Conservation (phyloP, 75 land plant species). For the Selaginella tamariscina region DNA sequence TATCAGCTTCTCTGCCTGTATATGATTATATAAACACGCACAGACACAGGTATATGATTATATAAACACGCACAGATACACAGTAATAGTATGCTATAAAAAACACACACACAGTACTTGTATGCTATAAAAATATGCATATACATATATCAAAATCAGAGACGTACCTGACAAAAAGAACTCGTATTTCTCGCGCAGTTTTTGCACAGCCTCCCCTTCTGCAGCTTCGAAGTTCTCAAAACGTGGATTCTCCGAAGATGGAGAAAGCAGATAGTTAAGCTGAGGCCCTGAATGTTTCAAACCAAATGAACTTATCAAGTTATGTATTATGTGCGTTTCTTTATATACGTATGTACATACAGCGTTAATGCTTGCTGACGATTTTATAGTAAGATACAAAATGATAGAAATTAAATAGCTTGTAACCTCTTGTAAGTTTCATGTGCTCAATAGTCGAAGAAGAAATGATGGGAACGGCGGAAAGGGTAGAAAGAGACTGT, state of each 20-base stretch:
- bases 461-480: slow-evolving; percentile 60
- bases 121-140: too few relatives aligned
- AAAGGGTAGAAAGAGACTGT: slow-evolving; percentile 74
- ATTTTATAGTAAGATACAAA: too few relatives aligned
- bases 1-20: slow-evolving; percentile 78
- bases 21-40: neutral
- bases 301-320: too few relatives aligned
- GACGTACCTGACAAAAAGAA: neutral
- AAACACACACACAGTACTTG: too few relatives aligned
- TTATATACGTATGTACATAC: too few relatives aligned
- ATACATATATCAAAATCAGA: neutral
- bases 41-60: too few relatives aligned
- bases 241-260: slow-evolving; percentile 13
- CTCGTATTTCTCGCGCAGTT: neutral
- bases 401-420: too few relatives aligned
- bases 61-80: too few relatives aligned
- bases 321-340: too few relatives aligned
- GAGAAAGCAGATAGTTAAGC: slow-evolving; percentile 55
- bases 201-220: neutral
- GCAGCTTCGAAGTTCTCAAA: neutral
- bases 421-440: slow-evolving; percentile 44
- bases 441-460: slow-evolving; percentile 63
- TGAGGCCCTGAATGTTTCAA: too few relatives aligned
- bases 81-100: too few relatives aligned
- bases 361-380: too few relatives aligned